Evolutionary conservation across 805 yeast genomes (phyloP).

Genomic region (Peterozyma toletana): DNA sequence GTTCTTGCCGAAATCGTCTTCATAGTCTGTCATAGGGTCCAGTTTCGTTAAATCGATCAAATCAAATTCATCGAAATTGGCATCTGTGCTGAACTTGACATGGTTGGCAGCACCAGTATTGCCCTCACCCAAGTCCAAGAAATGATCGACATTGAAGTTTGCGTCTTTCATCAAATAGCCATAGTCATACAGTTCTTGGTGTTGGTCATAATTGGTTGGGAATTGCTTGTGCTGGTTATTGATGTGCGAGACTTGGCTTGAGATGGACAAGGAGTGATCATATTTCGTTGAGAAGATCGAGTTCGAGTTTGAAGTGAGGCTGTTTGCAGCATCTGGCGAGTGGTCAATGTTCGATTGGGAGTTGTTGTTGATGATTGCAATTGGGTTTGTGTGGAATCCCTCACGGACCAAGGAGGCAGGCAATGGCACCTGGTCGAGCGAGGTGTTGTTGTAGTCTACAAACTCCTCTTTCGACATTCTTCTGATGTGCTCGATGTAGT

Average conservation of each 20-base stretch:
- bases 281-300: conserved; percentile 13
- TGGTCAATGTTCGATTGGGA: conserved; percentile 2
- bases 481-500: conserved; percentile 29
- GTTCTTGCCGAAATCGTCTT: not conserved
- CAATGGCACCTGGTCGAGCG: not conserved
- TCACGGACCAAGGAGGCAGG: not conserved
- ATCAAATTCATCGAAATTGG: conserved; percentile 13
- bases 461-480: conserved; percentile 27
- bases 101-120: conserved; percentile 4
- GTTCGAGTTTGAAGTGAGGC: conserved; percentile 11
- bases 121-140: conserved; percentile 22
- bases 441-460: conserved; percentile 15
- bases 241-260: conserved; percentile 9
- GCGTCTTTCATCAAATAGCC: conserved; percentile 4
- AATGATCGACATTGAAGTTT: conserved; percentile 23
- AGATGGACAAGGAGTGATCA: conserved; percentile 7
- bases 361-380: conserved; percentile 15
- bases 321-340: conserved; percentile 18
- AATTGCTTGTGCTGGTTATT: conserved; percentile 6
- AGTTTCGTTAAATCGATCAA: conserved; percentile 19
- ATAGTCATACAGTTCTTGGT: not conserved
- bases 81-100: not conserved
- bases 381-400: conserved; percentile 12
- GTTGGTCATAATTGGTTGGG: conserved; percentile 1
- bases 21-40: conserved; percentile 4